Conservation (phyloP, 2,329 filamentous ascomycete genomes). For the Zarea fungicola region DNA sequence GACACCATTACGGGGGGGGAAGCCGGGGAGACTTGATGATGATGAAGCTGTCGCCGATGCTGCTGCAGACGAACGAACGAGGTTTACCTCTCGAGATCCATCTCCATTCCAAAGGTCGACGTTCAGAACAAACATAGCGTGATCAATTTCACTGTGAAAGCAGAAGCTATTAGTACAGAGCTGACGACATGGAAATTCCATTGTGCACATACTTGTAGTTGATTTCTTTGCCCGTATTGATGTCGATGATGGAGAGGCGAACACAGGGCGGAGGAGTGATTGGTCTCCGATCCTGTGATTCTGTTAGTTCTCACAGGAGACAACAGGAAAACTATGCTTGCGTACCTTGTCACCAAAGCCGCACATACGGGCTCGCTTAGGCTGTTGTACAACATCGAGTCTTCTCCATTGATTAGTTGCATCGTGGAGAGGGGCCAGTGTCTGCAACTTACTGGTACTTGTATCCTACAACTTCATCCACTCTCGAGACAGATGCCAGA, state of each 20-base stretch:
- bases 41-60: neutral
- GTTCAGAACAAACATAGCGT: conserved; percentile 49
- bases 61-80: conserved; percentile 48
- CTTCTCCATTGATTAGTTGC: conserved; percentile 33
- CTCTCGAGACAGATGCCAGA: conserved; percentile 26
- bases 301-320: neutral
- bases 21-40: neutral
- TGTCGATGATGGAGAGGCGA: conserved; percentile 72
- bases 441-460: conserved; percentile 29
- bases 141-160: conserved; percentile 30
- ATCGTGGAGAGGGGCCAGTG: no score
- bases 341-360: conserved; percentile 96
- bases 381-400: conserved; percentile 82
- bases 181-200: conserved; percentile 26
- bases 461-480: conserved; percentile 30
- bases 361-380: conserved; percentile 92
- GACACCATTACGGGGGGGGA: neutral
- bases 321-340: conserved; percentile 9
- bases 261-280: conserved; percentile 96
- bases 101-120: conserved; percentile 66
- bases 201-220: conserved; percentile 65
- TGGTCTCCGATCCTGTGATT: conserved; percentile 73
- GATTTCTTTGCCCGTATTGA: conserved; percentile 69
- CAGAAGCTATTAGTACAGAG: conserved; percentile 21
- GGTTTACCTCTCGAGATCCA: conserved; percentile 59